Base-by-base conservation (phyloP, 2,329 filamentous ascomycete genomes). In the Phoma sp. region DNA sequence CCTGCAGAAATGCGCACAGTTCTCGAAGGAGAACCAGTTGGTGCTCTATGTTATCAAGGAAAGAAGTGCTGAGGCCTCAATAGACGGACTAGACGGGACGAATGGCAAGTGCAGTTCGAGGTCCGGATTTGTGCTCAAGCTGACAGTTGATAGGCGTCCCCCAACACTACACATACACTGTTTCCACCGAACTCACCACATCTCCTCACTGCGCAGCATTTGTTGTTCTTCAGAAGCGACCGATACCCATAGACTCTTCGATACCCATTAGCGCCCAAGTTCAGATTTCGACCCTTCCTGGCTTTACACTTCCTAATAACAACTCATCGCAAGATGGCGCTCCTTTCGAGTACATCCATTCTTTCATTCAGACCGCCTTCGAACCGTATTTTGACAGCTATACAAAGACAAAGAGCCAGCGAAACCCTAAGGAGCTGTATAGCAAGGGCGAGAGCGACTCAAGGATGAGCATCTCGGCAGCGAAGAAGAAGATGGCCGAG, bases 311-410 rank as follows among this genome's bases (percentile, higher is more conserved):
- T 58, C 82, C 89, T 55, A 87, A 85, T 65, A 86, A 84, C 63
- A 80, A 84, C 57, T 83, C 87, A 64, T 87, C 91, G 64, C 89
- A 92, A 74, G 88, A 87, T 53, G 83, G 87, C 51, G 96, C 93
- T 38, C 92, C 93, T 3, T 97, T 92, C 77, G 93, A 98, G 77
- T 89, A 93, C 66, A 82, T 99, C 58, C 92, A 97, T 78, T 92
- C 93, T 53, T 85, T 96, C 67, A 86, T 99, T 62, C 93, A 96
- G 76, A 89, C 92, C 74, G 92, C 91, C 63, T 81, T 99, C 71
- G 92, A 91, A 67, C 95, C 96, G 32, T 98, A 97, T 77, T 99
- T 99, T 73, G 93, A 99, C 80, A 93, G 93, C 66, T 96, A 92
- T 74, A 93, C 93, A 66, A 96, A 92, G 74, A 96, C 93, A 53